phyloP scores from a whole-genome alignment of 2,329 filamentous ascomycete species.

The Trichophyton simii region DNA sequence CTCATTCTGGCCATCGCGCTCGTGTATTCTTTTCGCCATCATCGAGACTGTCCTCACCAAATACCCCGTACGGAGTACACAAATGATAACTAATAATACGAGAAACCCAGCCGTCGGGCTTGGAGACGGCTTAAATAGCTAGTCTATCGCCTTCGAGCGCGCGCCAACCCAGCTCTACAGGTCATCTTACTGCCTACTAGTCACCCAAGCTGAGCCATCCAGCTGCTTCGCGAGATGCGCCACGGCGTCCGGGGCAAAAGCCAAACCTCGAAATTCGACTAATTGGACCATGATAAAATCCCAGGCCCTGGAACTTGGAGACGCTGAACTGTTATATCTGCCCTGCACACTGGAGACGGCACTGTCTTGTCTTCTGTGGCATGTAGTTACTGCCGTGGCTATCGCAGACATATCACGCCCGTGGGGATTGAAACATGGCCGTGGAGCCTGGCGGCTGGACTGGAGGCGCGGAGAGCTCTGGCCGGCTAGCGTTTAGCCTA shows the following conservation, averaged over 20 bases:
- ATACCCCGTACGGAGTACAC: not conserved
- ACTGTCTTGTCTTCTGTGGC: not conserved
- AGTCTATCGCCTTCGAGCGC: not conserved
- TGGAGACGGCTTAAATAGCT: not conserved
- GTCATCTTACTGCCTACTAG: not conserved
- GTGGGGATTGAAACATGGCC: not conserved
- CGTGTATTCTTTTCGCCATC: not conserved
- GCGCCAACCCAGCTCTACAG: not conserved
- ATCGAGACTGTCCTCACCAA: not conserved
- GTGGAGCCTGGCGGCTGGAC: not conserved
- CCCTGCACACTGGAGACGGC: not conserved
- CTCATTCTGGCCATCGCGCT: not conserved
- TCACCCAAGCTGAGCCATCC: not conserved
- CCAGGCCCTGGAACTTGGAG: not conserved
- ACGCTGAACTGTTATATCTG: not conserved
- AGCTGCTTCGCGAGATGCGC: not conserved
- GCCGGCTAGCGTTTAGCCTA: not conserved
- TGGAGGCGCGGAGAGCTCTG: not conserved
- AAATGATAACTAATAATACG: not conserved
- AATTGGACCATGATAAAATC: not conserved
- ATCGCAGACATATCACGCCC: not conserved
- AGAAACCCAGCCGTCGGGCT: not conserved
- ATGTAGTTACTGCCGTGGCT: not conserved
- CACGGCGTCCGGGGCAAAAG: not conserved
- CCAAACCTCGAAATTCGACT: not conserved